Base-by-base conservation (phyloP, 306 rosid species). In the Abrus precatorius region DNA sequence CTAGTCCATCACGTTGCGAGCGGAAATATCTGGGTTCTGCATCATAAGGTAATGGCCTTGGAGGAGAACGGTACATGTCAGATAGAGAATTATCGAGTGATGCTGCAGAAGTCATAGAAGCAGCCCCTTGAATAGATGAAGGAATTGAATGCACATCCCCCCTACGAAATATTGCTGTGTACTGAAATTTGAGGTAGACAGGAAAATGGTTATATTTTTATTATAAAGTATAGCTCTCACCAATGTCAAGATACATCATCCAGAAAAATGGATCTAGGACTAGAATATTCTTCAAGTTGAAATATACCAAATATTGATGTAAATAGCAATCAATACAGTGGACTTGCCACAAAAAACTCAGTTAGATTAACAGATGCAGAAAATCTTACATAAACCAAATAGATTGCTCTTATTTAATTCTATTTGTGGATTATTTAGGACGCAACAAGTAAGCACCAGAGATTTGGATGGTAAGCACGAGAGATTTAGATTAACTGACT, bases 41-140 rank as follows among this genome's bases (percentile, higher is more conserved):
- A 82, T 95, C 99, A 78, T 95, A 95, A 9, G 99, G 99, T 87
- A 95, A 89, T 20, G 99, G 98, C 88, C 97, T 88, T 68, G 99
- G 99, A 78, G 99, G 99, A 77, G 99, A 89, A 36, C 90, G 99
- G 84, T 93, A 95, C 84, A 90, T 87, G 71, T 90, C 98, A 59
- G 98, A 90, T 14, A 93, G 78, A 74, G 97, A 89, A 88, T 88
- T 89, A 80, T 93, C 99, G 14, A 85, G 88, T 30, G 97, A 90
- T 57, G 91, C 86, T 27, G 99, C 38, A 55, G 99, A 90, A 28
- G 76, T 84, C 84, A 95, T 75, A 66, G 99, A 93, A 64, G 97
- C 87, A n/a, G 91, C 70, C 68, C 97, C 98, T 78, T 90, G 97
- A 64, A 90, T 60, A 45, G 99, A 90, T 34, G 99, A 91, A 63